Base-by-base conservation (phyloP, 2,329 filamentous ascomycete species). In the Nigrospora osmanthi region DNA sequence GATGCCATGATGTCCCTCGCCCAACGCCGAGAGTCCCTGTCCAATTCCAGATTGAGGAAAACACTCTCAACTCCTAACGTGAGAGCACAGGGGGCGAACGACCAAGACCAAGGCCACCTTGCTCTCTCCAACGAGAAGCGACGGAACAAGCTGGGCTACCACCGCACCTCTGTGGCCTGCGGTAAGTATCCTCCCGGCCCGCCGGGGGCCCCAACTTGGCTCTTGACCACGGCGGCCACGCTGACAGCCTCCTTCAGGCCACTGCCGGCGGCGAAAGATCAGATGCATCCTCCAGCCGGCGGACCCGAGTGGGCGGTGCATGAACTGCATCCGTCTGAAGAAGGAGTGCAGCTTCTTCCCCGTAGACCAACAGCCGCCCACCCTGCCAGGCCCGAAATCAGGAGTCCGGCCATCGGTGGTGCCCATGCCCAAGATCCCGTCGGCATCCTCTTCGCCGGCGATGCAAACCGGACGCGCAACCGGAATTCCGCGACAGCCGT, bases 291-390 rank as follows among this genome's bases (percentile, higher is more conserved):
- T 88, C 37, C 81, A 87, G 10, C 75, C 80, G 40, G 81, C 83
- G 51, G 88, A 94, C 54, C 62, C 74, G 11, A 80, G 87, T 58
- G 82, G 83, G 38, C 83, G 89, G 52, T 97, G 91, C 67, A 80
- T 85, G 52, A 95, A 95, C 69, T 97, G 91, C 67, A 95, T 95
- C 57, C 82, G 89, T 39, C 70, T 97, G 59, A 94, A 94, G 65
- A 96, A 95, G 59, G 89, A 95, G 52, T 97, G 91, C 66, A 88
- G 85, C 60, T 97, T 95, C 66, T 87, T 83, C 55, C 87, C 90
- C 1, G 90, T 96, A 17, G 89, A 95, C 52, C 87, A 89, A 60
- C 79, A 77, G 23, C 72, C 75, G 11, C 48, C 62, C 30, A 59
- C 68, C 38, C 68, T 76, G 19, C 54, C 64, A 16, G 65, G 68